Conservation (phyloP, 1,284 basidiomycete species). For the Leccinum subspadiceum region DNA sequence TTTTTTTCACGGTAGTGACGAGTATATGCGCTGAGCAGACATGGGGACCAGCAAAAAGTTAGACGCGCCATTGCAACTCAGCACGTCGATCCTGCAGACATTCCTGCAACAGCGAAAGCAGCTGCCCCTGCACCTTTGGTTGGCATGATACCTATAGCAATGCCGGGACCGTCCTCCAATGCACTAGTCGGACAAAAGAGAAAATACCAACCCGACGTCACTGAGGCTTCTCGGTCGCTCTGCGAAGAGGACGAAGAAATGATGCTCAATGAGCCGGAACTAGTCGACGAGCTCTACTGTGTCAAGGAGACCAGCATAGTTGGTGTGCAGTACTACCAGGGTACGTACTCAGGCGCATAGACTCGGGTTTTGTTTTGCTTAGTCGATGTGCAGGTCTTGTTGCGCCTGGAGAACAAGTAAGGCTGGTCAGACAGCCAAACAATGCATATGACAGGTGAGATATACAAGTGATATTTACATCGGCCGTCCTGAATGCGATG, state of each 20-base stretch:
- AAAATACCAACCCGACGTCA: conserved; percentile 34
- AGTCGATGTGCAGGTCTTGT: conserved; percentile 57
- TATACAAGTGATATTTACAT: conserved; percentile 4
- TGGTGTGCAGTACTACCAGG: conserved; percentile 79
- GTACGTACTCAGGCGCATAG: conserved; percentile 33
- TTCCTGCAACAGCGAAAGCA: conserved; percentile 43
- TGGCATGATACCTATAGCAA: conserved; percentile 1
- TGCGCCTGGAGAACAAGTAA: conserved; percentile 75
- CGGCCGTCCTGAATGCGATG: neutral
- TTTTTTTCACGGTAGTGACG: neutral
- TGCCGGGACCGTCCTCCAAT: neutral
- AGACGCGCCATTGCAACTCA: conserved; percentile 51
- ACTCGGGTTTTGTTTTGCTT: conserved; percentile 1
- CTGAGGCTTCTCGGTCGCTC: conserved; percentile 2
- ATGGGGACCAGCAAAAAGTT: conserved; percentile 61
- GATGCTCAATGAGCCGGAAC: conserved; percentile 43
- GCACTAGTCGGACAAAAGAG: conserved; percentile 35
- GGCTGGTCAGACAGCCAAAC: conserved; percentile 63
- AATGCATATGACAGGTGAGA: conserved; percentile 67
- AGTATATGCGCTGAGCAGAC: conserved; percentile 32
- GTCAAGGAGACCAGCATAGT: conserved; percentile 64
- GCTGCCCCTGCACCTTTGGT: neutral
- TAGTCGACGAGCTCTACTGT: conserved; percentile 64
- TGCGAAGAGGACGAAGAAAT: conserved; percentile 44
- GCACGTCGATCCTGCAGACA: conserved; percentile 53